Evolutionary conservation across 169 alveolate species (phyloP), one percentile per base, ranked within the genome.

Genomic region (Plasmodium relictum): DNA sequence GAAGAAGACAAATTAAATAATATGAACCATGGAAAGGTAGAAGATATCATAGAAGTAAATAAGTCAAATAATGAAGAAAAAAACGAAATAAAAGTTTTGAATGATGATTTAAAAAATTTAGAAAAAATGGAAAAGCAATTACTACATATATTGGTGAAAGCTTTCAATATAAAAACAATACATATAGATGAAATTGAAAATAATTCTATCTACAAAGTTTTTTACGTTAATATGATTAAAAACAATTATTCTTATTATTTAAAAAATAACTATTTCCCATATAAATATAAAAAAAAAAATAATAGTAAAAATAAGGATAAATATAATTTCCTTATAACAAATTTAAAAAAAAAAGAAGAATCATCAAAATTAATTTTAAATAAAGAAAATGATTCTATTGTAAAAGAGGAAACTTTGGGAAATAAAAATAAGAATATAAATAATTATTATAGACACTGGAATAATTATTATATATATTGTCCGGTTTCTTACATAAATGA

Each of bases 401-500:
- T n/a, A 8, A n/a, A 31, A 16, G 48, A 16, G 31, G 31, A 56
- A 41, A 3, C 39, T 31, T 31, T 31, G 39, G 22, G 6, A 22
- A 58, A 8, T 0, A 44, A 22, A 18, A 65, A 58, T 16, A 61
- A 26, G 48, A 61, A 44, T 22, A 22, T 45, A 14, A 39, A 66
- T 69, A 24, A 14, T 20, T 83, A 83, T 48, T 54, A 83, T 58
- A 69, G 83, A 37, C 42, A 61, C 20, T 83, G 91, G 91, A 71
- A 48, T 26, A 18, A 18, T 12, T 83, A 20, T 58, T 83, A 83
- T 62, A 50, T 66, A 62, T 68, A 39, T 45, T 83, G 91, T n/a
- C 91, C 91, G 2, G 91, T 83, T 9, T 66, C 83, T n/a, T 83
- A 52, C 52, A 45, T 83, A 41, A 69, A 83, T 61, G 85, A 83